A percentile compares a stretch with the other conserved stretches of the same genome.
Conservation (phyloP, 257 asterid species). For the Solanum pinnatisectum region DNA sequence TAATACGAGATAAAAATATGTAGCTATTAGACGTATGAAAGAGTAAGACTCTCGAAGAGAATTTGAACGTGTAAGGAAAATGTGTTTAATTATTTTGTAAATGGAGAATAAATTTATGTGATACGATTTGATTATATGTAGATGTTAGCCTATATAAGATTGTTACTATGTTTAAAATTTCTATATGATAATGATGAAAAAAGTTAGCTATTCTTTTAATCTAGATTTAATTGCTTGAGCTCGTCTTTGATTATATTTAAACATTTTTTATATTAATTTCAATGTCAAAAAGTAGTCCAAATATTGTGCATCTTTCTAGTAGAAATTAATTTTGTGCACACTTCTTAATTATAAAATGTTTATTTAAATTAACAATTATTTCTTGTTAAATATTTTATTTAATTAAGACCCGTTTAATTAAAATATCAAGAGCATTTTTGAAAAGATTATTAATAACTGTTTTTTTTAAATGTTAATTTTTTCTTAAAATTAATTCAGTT, state of each 20-base stretch:
- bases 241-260: neutral
- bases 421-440: neutral
- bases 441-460: neutral
- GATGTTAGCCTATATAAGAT: neutral
- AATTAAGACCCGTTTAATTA: neutral
- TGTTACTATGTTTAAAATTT: neutral
- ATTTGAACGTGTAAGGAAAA: neutral
- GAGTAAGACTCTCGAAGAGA: neutral
- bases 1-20: neutral
- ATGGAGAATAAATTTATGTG: neutral
- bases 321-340: neutral
- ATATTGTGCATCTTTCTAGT: neutral
- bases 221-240: neutral
- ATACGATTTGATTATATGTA: neutral
- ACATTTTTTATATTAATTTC: neutral
- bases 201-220: neutral
- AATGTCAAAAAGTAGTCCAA: neutral
- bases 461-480: neutral
- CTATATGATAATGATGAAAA: neutral
- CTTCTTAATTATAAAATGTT: neutral
- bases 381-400: neutral
- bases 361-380: too few species aligned
- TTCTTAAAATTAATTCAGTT: neutral
- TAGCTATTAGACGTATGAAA: neutral
- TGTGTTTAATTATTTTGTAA: neutral